Conservation (phyloP, 192 early-diverging fungal genomes). For the Lobosporangium transversale region DNA sequence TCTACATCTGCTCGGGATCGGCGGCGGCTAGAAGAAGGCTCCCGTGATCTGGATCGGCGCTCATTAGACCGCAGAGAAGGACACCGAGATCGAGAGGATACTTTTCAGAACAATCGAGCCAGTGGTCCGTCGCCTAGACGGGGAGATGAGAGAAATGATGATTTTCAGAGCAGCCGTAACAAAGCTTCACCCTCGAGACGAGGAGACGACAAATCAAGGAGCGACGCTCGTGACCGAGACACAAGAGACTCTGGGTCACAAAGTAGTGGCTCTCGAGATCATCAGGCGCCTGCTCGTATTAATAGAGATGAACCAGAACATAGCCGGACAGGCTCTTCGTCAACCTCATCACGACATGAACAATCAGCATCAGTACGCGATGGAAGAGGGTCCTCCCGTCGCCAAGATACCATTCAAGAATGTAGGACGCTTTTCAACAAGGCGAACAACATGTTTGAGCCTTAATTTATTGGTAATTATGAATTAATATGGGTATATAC, state of each 20-base stretch:
- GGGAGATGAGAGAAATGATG: slow-evolving; percentile 13
- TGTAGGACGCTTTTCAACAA: slow-evolving; percentile 2
- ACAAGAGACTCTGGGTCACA: neutral
- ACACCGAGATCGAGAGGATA: slow-evolving; percentile 17
- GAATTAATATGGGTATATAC: neutral
- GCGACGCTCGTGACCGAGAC: slow-evolving; percentile 8
- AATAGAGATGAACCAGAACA: slow-evolving; percentile 1
- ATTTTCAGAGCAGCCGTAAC: neutral
- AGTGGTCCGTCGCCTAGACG: slow-evolving; percentile 15
- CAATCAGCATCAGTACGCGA: slow-evolving; percentile 10
- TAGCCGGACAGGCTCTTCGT: neutral
- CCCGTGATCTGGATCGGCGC: slow-evolving; percentile 24
- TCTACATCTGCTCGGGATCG: slow-evolving; percentile 16
- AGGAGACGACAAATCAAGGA: slow-evolving; percentile 1
- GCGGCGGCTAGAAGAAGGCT: neutral
- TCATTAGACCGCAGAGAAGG: slow-evolving; percentile 10
- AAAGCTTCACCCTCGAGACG: neutral
- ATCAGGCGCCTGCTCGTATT: neutral
- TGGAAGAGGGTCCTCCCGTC: slow-evolving; percentile 13
- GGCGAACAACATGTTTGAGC: neutral
- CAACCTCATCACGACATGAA: slow-evolving; percentile 8
- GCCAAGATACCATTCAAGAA: slow-evolving; percentile 22
- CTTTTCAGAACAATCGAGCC: slow-evolving; percentile 1
- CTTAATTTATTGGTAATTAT: neutral
- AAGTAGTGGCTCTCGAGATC: neutral